Base-by-base conservation (phyloP, 345 rosid species). In the Aquilaria yunnanensis region DNA sequence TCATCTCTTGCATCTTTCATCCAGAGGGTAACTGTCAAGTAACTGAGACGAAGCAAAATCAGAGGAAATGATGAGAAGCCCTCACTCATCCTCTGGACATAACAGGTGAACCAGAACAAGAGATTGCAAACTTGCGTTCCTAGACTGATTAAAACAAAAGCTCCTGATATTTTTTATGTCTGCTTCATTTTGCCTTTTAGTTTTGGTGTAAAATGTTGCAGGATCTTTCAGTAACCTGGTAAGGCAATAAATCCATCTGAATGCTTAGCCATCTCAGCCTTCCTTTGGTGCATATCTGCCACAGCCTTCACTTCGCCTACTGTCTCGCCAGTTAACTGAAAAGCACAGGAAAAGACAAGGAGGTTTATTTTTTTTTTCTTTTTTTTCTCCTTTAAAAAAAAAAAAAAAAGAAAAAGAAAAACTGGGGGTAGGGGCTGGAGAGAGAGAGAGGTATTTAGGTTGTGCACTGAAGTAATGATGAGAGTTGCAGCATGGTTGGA, bases 251-350 rank as follows among this genome's bases (percentile, higher is more conserved):
- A 94, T 70, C 95, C 99, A 83, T 94, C 99, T 70, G 99, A 94
- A 79, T 88, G 99, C 88, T 88, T 94, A 68, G 99, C 96, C 97
- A 94, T 94, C 89, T 94, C 99, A 51, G 97, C 97, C 74, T 94
- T 94, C 74, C 99, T 86, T 82, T 94, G 97, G 71, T 94, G 99
- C 99, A 94, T 94, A 71, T 77, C 99, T 68, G 97, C 95, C 60
- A 94, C 97, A 65, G 99, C 99, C 83, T 90, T 94, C 79, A 94
- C 97, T 81, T 94, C 99, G 76, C 99, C 97, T 56, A 94, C 96
- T 73, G 99, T 94, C 80, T 85, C 95, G 72, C 99, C 99, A 82
- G 99, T 94, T 80, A 94, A 76, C 99, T 94, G 85, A 78, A 74
- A 30, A 61, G 64, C 61, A 74, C 75, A 73, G 65, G 23, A 61